phyloP scores from a whole-genome alignment of 2,329 filamentous ascomycete species.

The Curvularia sp. region DNA sequence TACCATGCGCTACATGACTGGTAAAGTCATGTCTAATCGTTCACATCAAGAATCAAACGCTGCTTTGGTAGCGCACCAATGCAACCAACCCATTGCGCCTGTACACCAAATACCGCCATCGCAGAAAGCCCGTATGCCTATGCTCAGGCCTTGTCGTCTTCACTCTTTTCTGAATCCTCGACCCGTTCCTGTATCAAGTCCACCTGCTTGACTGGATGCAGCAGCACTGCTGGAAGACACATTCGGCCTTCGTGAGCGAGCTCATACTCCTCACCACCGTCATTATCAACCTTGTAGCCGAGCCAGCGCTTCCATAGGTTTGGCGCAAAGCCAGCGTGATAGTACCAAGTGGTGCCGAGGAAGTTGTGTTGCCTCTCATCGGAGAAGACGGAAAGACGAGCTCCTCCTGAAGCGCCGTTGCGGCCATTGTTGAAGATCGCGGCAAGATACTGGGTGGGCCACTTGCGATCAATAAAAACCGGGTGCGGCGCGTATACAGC shows the following conservation, averaged over 20 bases:
- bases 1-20: not conserved
- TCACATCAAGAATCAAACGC: constrained; percentile 12
- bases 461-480: constrained; percentile 63
- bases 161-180: not conserved
- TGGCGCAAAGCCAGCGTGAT: constrained; percentile 59
- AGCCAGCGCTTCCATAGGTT: constrained; percentile 65
- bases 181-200: constrained; percentile 54
- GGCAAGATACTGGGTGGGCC: constrained; percentile 62
- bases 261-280: constrained; percentile 56
- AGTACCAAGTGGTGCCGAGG: constrained; percentile 61
- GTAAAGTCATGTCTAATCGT: constrained; percentile 1
- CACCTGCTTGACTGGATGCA: constrained; percentile 61
- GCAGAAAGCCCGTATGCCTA: not conserved
- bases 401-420: constrained; percentile 59
- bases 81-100: constrained; percentile 3
- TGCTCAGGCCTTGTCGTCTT: not conserved
- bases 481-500: constrained; percentile 71
- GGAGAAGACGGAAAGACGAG: constrained; percentile 57
- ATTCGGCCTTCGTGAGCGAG: constrained; percentile 56
- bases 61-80: not conserved
- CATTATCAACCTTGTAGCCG: constrained; percentile 60
- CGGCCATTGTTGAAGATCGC: constrained; percentile 64
- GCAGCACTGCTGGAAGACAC: constrained; percentile 57
- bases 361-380: constrained; percentile 63
- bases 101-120: not conserved